phyloP scores from a whole-genome alignment of 2,329 filamentous ascomycete genomes.

The Neopestalotiopsis sp. region DNA sequence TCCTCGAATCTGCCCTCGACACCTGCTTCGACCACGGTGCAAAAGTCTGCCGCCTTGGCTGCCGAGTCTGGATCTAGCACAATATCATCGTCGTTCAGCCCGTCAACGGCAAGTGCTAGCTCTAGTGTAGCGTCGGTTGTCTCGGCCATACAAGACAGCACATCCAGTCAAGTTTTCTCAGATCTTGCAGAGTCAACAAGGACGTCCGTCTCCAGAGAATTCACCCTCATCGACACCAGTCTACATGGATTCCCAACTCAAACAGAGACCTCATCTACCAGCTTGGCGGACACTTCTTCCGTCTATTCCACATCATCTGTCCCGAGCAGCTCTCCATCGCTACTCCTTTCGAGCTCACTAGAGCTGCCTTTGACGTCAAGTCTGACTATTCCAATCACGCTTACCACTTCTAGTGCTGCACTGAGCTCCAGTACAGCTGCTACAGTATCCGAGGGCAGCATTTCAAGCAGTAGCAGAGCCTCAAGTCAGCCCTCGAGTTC shows the following conservation, averaged over 20 bases:
- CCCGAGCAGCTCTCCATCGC: not conserved
- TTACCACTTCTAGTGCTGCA: not conserved
- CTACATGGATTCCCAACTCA: not conserved
- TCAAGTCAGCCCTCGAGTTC: not conserved
- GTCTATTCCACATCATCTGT: not conserved
- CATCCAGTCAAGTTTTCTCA: not conserved
- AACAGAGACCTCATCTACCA: not conserved
- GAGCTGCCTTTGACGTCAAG: not conserved
- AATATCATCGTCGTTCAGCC: not conserved
- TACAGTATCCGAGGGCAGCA: not conserved
- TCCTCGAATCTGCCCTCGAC: not conserved
- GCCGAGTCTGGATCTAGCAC: not conserved
- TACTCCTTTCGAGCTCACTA: not conserved
- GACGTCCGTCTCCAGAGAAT: constrained; percentile 17
- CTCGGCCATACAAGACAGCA: not conserved
- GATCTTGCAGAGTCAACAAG: not conserved
- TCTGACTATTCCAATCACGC: not conserved
- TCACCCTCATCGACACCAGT: constrained; percentile 19
- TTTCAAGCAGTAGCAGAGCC: not conserved
- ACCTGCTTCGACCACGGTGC: not conserved
- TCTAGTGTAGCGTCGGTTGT: not conserved
- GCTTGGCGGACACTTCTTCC: not conserved
- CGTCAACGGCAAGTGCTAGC: not conserved
- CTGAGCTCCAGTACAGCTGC: not conserved
- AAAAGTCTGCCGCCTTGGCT: not conserved